A percentile compares a stretch with the other conserved stretches of the same genome.
These are phyloP conservation scores for Taphrina deformans DNA, from an alignment of 1,139 yeast species.

Conservation along the genomic window DNA sequence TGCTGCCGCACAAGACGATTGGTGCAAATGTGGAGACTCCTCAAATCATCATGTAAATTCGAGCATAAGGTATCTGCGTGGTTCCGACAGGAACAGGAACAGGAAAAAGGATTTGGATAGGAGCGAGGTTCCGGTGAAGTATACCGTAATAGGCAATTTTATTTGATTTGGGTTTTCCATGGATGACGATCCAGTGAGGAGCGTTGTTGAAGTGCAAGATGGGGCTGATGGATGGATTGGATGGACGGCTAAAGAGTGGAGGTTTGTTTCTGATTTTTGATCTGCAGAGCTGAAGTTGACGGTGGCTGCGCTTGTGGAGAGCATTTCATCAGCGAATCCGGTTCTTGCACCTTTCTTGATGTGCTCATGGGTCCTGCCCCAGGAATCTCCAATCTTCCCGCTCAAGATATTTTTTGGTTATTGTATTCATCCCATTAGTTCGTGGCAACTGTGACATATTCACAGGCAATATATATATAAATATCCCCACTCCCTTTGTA, in stretches of 20 bases:
- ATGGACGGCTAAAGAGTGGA: too few relatives aligned
- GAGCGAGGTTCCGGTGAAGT: neutral
- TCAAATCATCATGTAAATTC: conserved; percentile 85
- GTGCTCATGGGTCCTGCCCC: neutral
- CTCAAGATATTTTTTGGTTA: too few relatives aligned
- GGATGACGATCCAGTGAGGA: too few relatives aligned
- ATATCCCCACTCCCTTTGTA: neutral
- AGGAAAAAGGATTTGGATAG: neutral
- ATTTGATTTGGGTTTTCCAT: neutral
- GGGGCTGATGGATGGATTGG: neutral
- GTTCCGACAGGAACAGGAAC: neutral
- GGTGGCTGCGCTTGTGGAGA: conserved; percentile 5
- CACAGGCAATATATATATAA: neutral
- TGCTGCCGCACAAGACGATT: conserved; percentile 96
- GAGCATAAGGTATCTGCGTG: neutral
- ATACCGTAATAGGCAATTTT: neutral
- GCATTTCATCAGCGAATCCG: neutral
- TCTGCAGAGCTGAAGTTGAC: too few relatives aligned
- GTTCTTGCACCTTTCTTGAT: neutral
- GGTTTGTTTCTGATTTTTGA: too few relatives aligned
- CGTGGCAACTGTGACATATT: too few relatives aligned
- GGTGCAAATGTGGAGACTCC: conserved; percentile 96
- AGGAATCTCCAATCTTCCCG: too few relatives aligned
- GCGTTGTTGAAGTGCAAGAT: too few relatives aligned
- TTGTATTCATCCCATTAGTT: too few relatives aligned